Conservation (phyloP, 805 yeast species). For the Candida khao-thaluensis region DNA sequence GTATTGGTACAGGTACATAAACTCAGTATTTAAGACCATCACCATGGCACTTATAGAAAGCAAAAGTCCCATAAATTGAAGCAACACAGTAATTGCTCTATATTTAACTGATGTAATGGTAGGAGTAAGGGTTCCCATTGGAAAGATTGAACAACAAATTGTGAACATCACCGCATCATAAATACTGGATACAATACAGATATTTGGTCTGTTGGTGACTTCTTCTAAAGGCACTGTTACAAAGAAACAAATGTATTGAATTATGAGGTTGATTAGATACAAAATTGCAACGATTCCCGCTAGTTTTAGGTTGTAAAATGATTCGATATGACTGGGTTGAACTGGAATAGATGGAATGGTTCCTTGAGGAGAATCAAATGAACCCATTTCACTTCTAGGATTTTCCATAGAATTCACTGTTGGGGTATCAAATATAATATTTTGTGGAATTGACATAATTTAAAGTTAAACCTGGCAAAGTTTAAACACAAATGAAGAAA, state of each 20-base stretch:
- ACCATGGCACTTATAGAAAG: slow-evolving; percentile 19
- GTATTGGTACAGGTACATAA: slow-evolving; percentile 28
- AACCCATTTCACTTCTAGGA: neutral
- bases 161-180: slow-evolving; percentile 20
- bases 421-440: slow-evolving; percentile 7
- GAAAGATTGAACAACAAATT: slow-evolving; percentile 19
- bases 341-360: slow-evolving; percentile 1
- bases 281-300: slow-evolving; percentile 13
- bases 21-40: slow-evolving; percentile 19
- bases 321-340: neutral
- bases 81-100: slow-evolving; percentile 13
- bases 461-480: too few species aligned
- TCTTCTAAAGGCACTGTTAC: slow-evolving; percentile 34
- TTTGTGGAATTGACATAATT: slow-evolving; percentile 6
- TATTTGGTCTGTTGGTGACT: slow-evolving; percentile 31
- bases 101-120: neutral
- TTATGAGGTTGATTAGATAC: slow-evolving; percentile 23
- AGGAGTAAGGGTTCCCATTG: slow-evolving; percentile 20
- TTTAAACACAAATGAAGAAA: neutral
- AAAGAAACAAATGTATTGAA: slow-evolving; percentile 30
- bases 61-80: slow-evolving; percentile 21
- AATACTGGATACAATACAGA: slow-evolving; percentile 21
- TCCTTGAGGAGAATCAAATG: neutral
- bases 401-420: neutral
- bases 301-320: slow-evolving; percentile 5